Evolutionary conservation across 225 moss, liverwort and hornwort genomes (phyloP), one percentile per base, ranked within the genome.

Genomic region (Marchantia paleacea): DNA sequence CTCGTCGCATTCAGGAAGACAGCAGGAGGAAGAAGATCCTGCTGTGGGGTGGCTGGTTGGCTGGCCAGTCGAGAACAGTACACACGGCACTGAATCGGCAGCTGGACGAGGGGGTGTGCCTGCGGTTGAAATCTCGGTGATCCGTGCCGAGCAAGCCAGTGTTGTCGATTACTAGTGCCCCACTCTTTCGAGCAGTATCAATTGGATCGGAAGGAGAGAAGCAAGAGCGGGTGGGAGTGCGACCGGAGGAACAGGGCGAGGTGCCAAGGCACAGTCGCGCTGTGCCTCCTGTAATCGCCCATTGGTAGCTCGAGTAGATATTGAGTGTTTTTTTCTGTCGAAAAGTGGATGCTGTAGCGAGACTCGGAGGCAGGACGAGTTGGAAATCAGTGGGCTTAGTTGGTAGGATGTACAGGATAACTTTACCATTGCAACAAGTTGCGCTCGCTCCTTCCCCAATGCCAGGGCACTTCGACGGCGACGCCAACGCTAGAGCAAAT

Each of bases 371-470:
- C 74, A 53, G 73, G 73, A 53, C 57, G 28, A 25, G 13, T 20
- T 76, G 58, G 15, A 60, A 31, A 65, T 13, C 25, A 25, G 12
- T 78, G 57, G 57, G 39, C 7, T 4, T 62, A 76, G 64, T 6
- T 22, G 67, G 19, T 55, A 80, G 80, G 55, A 80, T 80, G 80
- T 80, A 73, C 19, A 80, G 80, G 73, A 80, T 80, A 72, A 74
- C 80, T 47, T 48, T 80, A 18, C 80, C 80, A 12, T 54, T 80
- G 63, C 73, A 80, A 29, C 80, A 80, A 80, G 73, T 80, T 12
- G 80, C 72, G 14, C 80, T 80, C 74, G 80, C 73, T 48, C 80
- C 80, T 4, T 80, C 80, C 11, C 80, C 80, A 10, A 80, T 80
- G 80, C 80, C 80, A 52, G 80, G 80, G 14, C 73, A 72, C 63